These are phyloP conservation scores for Fusarium oxysporum DNA, from an alignment of 2,329 filamentous ascomycete genomes.

Conservation along the genomic window DNA sequence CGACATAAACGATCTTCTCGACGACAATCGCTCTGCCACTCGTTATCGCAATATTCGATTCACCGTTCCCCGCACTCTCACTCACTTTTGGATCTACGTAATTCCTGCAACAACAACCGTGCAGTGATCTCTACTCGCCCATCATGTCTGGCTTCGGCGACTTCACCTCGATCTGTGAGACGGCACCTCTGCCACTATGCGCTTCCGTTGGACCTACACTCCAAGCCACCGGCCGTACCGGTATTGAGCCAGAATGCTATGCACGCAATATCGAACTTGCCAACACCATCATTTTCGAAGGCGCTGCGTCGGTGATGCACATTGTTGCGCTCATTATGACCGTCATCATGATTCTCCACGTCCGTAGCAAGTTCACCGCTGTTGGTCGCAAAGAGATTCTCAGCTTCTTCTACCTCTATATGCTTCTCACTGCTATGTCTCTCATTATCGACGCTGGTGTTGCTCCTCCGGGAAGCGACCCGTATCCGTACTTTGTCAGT, in stretches of 20 bases:
- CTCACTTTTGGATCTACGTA: constrained; percentile 1
- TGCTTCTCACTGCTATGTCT: constrained; percentile 88
- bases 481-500: constrained; percentile 92
- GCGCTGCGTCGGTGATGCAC: constrained; percentile 90
- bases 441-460: constrained; percentile 94
- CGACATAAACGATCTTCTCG: constrained; percentile 3
- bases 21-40: constrained; percentile 3
- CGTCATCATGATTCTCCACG: constrained; percentile 96
- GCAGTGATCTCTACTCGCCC: constrained; percentile 23
- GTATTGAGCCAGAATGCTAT: constrained; percentile 92
- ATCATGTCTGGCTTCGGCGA: constrained; percentile 88
- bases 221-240: constrained; percentile 73
- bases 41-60: neutral
- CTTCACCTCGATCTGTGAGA: constrained; percentile 87
- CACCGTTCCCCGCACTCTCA: neutral
- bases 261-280: constrained; percentile 94
- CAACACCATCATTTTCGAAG: constrained; percentile 98
- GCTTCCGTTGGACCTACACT: constrained; percentile 82
- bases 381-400: constrained; percentile 82
- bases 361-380: constrained; percentile 97
- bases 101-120: constrained; percentile 2
- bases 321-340: constrained; percentile 93
- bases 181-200: constrained; percentile 88
- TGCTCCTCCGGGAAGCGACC: constrained; percentile 80
- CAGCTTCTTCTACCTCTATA: constrained; percentile 97